Base-by-base conservation (phyloP, 2,329 filamentous ascomycete genomes). In the Venturiaceae sp. region DNA sequence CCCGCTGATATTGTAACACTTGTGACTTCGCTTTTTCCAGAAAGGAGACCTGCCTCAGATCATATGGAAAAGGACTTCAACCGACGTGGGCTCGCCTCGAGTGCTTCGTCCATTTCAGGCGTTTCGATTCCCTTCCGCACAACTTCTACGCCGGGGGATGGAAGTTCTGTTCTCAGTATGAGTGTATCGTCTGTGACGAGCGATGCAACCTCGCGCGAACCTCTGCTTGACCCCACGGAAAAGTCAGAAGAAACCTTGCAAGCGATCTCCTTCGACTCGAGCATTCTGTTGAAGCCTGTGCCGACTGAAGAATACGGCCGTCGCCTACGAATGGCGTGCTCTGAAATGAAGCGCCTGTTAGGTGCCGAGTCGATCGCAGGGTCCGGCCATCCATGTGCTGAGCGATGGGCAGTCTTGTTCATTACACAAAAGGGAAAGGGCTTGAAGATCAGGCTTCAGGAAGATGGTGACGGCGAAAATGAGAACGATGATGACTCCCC, bases 21-120 rank as follows among this genome's bases (percentile, higher is more conserved):
- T 65, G 82, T 95, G 62, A 90, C 94, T 69, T 86, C 87, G 11
- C 80, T 96, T 14, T 95, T 92, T 67, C 92, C 92, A 0, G 86
- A 90, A 65, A 80, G 81, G 57, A 78, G 86, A 41, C 84, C 87
- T 1, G 77, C 79, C 36, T 89, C 86, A 63, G 77, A 64, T 67
- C 76, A 65, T 66, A 74, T 64, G 66, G 72, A 68, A 67, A 79
- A 71, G 57, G 69, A 71, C 26, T 62, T 69, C 76, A 58, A 79
- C 82, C 37, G 71, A 69, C n/a, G 72, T 70, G 74, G 75, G 3
- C 64, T 77, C 26, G 67, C 69, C 7, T 80, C 77, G 0, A 75
- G 75, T 14, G 74, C 76, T 14, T 79, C 77, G 1, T 79, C 77
- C 14, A 67, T 79, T 21, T 78, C 76, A 54, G 76, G 74, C 2